Conservation (phyloP, 192 early-diverging fungal species). For the Dimargaris xerosporica region DNA sequence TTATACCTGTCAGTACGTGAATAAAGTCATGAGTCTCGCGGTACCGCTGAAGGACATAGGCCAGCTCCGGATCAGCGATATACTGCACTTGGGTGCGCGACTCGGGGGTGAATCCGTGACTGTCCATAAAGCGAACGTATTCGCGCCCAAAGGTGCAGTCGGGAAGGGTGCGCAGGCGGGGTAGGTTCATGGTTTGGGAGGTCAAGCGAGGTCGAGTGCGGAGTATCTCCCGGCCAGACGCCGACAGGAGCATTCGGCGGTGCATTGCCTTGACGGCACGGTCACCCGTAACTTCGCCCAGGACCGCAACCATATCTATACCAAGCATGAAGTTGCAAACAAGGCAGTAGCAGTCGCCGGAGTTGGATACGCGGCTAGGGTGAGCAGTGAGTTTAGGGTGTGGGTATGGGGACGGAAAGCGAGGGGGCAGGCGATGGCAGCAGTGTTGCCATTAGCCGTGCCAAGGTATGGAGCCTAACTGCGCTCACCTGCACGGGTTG, state of each 20-base stretch:
- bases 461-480: too few relatives aligned
- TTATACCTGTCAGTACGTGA: constrained; percentile 73
- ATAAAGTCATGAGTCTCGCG: constrained; percentile 92
- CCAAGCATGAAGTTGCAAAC: neutral
- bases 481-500: constrained; percentile 45
- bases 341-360: neutral
- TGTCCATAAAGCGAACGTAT: constrained; percentile 71
- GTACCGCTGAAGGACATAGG: constrained; percentile 87
- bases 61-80: constrained; percentile 79
- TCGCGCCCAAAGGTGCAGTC: constrained; percentile 67
- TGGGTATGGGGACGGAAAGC: too few relatives aligned
- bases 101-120: constrained; percentile 65
- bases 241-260: constrained; percentile 58
- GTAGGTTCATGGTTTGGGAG: constrained; percentile 49
- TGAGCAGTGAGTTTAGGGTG: too few relatives aligned
- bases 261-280: constrained; percentile 51
- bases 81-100: constrained; percentile 68
- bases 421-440: too few relatives aligned
- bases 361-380: neutral
- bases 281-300: constrained; percentile 82
- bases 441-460: too few relatives aligned
- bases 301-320: constrained; percentile 67
- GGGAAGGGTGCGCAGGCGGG: constrained; percentile 38
- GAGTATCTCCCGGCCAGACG: constrained; percentile 67
- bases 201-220: constrained; percentile 65